Base-by-base conservation (phyloP, 495 filamentous ascomycete genomes). In the Ramalina peruviana region DNA sequence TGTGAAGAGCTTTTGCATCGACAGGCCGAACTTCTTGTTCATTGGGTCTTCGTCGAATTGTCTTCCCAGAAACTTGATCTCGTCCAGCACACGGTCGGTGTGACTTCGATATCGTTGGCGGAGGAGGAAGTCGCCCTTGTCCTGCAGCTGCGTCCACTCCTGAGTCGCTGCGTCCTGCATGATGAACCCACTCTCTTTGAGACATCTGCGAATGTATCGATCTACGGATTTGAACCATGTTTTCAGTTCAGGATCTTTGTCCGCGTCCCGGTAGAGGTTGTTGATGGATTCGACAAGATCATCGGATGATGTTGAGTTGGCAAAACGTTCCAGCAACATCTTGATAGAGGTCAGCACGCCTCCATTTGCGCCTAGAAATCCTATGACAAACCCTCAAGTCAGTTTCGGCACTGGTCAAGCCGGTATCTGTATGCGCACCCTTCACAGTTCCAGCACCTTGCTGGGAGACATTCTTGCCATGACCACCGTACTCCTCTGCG, bases 291-390 rank as follows among this genome's bases (percentile, higher is more conserved):
- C 83, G 63, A 93, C 84, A 36, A 97, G 65, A 62, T 93, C 86
- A 53, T 93, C 83, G 37, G 76, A 72, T 1, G 88, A 95, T 7
- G 92, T 98, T 62, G 79, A 81, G 66, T 97, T 97, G 60, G 92
- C 92, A 56, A 96, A 97, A 42, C 92, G 82, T 71, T 98, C 93
- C 53, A 97, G 79, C 17, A 98, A 73, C 13, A 76, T 83, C 85
- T 89, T 62, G 10, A 65, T 57, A 27, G 49, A 46, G 37, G 67
- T 85, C 65, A 82, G 73, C 64, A 66, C 64, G 44, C 50, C 48
- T 48, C 26, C 45, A 46, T 64, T 65, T 16, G 59, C 46, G 13
- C 40, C 27, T 25, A 54, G n/a, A 37, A 70, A 60, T 51, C 48
- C 55, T 71, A 50, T 51, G 48, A 69, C 70, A 48, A 65, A 84